Conservation (phyloP, 2,329 filamentous ascomycete genomes). For the Diplodia intermedia region DNA sequence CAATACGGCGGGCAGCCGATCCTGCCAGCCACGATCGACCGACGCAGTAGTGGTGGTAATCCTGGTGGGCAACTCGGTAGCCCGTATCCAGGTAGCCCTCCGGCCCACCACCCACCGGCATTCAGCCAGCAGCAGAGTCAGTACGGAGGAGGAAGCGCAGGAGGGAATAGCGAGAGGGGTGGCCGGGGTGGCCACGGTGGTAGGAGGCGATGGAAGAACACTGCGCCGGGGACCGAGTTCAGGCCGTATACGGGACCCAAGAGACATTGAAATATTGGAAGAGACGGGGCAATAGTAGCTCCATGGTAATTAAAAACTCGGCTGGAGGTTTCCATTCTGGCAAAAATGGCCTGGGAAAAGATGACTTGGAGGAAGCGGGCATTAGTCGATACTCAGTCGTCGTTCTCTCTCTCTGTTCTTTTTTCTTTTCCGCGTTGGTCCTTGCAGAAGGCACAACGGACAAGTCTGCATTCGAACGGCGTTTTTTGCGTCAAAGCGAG, state of each 20-base stretch:
- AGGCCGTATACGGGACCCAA: conserved; percentile 30
- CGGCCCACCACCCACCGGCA: conserved; percentile 24
- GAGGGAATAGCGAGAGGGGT: conserved; percentile 7
- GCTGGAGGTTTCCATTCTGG: background rate
- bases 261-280: background rate
- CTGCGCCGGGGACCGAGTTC: conserved; percentile 27
- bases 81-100: conserved; percentile 21
- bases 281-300: background rate
- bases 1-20: conserved; percentile 52
- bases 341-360: background rate
- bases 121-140: conserved; percentile 31
- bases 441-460: conserved; percentile 5
- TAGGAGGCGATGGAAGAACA: conserved; percentile 25
- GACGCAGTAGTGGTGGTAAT: conserved; percentile 19
- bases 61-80: conserved; percentile 6
- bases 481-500: conserved; percentile 15
- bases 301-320: background rate
- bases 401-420: background rate
- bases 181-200: conserved; percentile 21
- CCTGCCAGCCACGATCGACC: conserved; percentile 48
- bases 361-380: background rate
- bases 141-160: conserved; percentile 9
- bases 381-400: background rate
- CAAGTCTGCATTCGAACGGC: conserved; percentile 22
- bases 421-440: background rate